phyloP scores from a whole-genome alignment of 768 basidiomycete genomes.

The Russula brevipes region DNA sequence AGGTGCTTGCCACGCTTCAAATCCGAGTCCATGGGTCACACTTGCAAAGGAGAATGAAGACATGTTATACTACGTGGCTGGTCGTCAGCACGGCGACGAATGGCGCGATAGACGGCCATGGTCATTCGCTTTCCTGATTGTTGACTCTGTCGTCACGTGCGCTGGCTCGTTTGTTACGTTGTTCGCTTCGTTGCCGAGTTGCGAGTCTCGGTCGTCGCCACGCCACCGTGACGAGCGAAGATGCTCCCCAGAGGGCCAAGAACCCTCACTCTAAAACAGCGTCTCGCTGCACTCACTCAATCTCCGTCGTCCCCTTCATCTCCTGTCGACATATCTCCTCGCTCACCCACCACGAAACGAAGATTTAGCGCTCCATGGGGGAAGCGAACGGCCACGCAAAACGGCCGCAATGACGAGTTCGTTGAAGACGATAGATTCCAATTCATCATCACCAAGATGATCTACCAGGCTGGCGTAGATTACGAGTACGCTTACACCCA shows the following conservation, averaged over 20 bases:
- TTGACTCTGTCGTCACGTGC: too few relatives aligned
- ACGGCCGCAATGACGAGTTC: conserved; percentile 23
- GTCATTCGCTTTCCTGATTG: too few relatives aligned
- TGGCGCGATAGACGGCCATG: too few relatives aligned
- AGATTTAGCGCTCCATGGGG: conserved; percentile 49
- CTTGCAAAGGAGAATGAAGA: too few relatives aligned
- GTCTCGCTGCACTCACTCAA: conserved; percentile 55
- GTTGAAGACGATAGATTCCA: conserved; percentile 46
- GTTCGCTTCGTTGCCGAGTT: too few relatives aligned
- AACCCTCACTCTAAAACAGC: conserved; percentile 53
- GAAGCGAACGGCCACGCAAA: conserved; percentile 36
- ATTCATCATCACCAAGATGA: conserved; percentile 62
- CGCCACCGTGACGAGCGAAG: background rate
- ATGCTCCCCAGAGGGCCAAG: conserved; percentile 3
- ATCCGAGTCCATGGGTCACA: too few relatives aligned
- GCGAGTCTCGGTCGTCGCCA: too few relatives aligned
- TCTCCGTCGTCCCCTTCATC: conserved; percentile 45
- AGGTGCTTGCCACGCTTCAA: background rate
- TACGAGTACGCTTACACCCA: conserved; percentile 58
- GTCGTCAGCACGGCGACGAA: too few relatives aligned
- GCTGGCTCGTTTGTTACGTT: too few relatives aligned
- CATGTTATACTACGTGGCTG: too few relatives aligned
- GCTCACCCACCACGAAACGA: conserved; percentile 33
- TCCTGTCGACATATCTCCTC: conserved; percentile 16
- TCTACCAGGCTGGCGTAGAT: conserved; percentile 87